Percentiles rank a stretch among this genome's conserved stretches.
These are phyloP conservation scores for Pythium utonaiense DNA, from an alignment of 352 stramenopile species.

Conservation along the genomic window DNA sequence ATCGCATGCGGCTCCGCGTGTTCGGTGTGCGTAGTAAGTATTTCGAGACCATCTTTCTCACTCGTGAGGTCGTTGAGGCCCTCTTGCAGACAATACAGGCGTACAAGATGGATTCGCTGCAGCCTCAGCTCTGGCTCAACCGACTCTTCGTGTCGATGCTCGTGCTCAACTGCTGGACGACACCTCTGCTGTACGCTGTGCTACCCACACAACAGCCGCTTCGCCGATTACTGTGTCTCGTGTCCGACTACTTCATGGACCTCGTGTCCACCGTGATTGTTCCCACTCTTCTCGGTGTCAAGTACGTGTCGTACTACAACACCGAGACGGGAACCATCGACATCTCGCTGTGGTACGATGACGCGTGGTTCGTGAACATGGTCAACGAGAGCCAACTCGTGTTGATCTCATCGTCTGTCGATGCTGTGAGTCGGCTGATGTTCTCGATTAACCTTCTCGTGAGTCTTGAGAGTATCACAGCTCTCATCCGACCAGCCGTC, in stretches of 20 bases:
- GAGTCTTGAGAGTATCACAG: background rate
- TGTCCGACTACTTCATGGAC: constrained; percentile 13
- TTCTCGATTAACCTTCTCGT: constrained; percentile 2
- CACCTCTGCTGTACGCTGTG: constrained; percentile 4
- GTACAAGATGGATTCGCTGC: constrained; percentile 11
- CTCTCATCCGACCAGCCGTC: background rate
- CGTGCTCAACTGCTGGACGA: constrained; percentile 19
- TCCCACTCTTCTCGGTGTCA: constrained; percentile 4
- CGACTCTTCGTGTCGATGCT: constrained; percentile 11
- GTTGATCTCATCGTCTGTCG: constrained; percentile 32
- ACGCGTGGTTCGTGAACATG: constrained; percentile 28
- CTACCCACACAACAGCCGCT: background rate
- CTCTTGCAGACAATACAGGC: constrained; percentile 19
- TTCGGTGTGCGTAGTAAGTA: constrained; percentile 24
- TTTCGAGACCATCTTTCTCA: constrained; percentile 22
- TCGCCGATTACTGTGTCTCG: constrained; percentile 2
- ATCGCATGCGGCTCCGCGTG: constrained; percentile 1
- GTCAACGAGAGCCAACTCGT: constrained; percentile 26
- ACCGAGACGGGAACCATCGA: background rate
- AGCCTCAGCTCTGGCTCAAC: constrained; percentile 8
- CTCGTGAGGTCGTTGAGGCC: constrained; percentile 19
- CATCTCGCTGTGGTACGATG: constrained; percentile 19
- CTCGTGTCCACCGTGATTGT: constrained; percentile 9
- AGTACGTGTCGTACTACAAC: constrained; percentile 13
- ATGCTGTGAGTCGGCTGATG: constrained; percentile 19